Conservation (phyloP, 768 basidiomycete species). For the Tricholoma sp. region DNA sequence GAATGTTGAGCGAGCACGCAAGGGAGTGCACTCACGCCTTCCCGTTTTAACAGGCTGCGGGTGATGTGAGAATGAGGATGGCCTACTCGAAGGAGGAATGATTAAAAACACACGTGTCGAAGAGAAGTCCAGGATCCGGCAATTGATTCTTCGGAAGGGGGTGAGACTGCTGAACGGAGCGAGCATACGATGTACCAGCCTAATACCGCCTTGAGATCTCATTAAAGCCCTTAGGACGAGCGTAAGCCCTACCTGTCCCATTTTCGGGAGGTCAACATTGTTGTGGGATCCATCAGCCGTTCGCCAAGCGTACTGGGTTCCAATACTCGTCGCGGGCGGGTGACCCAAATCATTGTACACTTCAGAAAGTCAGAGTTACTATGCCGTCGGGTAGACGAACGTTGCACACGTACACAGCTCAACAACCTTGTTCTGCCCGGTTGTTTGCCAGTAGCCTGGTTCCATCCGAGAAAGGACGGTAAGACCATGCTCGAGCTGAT, state of each 20-base stretch:
- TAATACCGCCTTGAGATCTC: conserved; percentile 9
- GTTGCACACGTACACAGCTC: conserved; percentile 45
- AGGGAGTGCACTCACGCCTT: conserved; percentile 41
- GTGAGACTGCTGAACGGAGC: conserved; percentile 70
- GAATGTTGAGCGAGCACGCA: neutral
- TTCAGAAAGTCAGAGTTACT: conserved; percentile 18
- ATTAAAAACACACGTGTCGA: conserved; percentile 52
- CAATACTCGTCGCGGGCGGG: conserved; percentile 67
- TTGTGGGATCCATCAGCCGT: conserved; percentile 75
- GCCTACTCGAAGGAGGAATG: neutral
- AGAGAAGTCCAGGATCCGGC: conserved; percentile 77
- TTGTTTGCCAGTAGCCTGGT: conserved; percentile 33
- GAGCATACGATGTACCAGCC: conserved; percentile 75
- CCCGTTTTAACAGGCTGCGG: conserved; percentile 58
- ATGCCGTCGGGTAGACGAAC: neutral
- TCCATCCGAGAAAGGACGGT: conserved; percentile 58
- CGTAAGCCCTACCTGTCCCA: conserved; percentile 50
- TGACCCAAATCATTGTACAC: conserved; percentile 83
- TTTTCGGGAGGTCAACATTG: conserved; percentile 60
- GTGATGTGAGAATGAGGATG: neutral
- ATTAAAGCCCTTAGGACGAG: neutral
- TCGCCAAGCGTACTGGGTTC: conserved; percentile 61
- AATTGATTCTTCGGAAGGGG: conserved; percentile 63
- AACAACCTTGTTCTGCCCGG: conserved; percentile 42
- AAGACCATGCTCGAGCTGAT: conserved; percentile 68